Base-by-base conservation (phyloP, 192 early-diverging fungal genomes). In the Chytriomyces sp. region DNA sequence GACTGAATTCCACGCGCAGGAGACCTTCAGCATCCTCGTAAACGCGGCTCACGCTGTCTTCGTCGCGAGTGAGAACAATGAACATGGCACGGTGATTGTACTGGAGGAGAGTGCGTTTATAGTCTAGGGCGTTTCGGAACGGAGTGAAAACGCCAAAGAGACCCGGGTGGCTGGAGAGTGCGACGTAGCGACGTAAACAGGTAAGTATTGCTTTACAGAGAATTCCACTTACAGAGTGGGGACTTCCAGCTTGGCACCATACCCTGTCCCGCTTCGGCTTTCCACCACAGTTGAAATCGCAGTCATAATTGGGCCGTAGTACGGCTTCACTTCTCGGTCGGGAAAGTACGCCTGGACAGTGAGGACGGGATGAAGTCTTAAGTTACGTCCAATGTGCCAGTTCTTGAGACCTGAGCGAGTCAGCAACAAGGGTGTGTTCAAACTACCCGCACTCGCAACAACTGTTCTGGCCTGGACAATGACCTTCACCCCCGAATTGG, bases 281-380 rank as follows among this genome's bases (percentile, higher is more conserved):
- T 89, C 88, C 2, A 74, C 80, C 4, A 81, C 81, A 10, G 77
- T 76, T 65, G 75, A 80, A 68, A 92, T 79, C 14, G 90, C 83
- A 1, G 89, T 91, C 88, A 92, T 89, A 33, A 91, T 90, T 12
- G 87, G 80, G 8, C 79, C 79, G n/a, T 67, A 34, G 26, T 36
- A 71, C 0, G 72, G 75, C 14, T 59, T 31, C 33, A 65, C 53
- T 5, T 87, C 88, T 64, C 81, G 63, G 54, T 83, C 83, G 8
- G 79, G 84, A 70, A 91, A 93, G 55, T 85, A 76, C 25, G 91
- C 92, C 79, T 89, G 87, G 30, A 86, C 80, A 49, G 84, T 55
- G 14, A 61, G 39, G 32, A 78, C 83, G 34, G 92, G 92, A 68
- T 93, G 91, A 17, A 91, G 62, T 33, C 73, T 64, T 34, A 93